Base-by-base conservation (phyloP, 179 eudicot species). In the Patellifolia procumbens region DNA sequence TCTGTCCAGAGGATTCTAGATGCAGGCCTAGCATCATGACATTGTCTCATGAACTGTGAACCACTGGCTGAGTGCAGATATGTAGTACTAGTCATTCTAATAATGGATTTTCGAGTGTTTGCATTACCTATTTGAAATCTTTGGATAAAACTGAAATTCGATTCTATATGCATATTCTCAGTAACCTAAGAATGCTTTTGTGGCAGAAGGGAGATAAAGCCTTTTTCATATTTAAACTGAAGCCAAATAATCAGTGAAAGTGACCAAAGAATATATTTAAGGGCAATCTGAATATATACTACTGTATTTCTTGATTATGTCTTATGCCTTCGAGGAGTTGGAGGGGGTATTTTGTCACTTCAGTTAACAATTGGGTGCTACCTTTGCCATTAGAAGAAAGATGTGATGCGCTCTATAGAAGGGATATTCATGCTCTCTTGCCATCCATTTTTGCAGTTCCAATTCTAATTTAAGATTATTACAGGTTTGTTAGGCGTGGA, bases 401-500 rank as follows among this genome's bases (percentile, higher is more conserved):
- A n/a, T n/a, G n/a, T n/a, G n/a, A n/a, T n/a, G n/a, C n/a, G n/a
- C 10, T 62, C 13, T 34, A 12, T 39, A 20, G 9, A 37, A 64
- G 69, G 26, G 20, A 67, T 13, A 42, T 16, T 2, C 4, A 66
- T 42, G 69, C 48, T 39, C 26, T 34, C 52, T 64, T 43, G 9
- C 45, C 24, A 7, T 48, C 60, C 55, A 9, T 52, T 5, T 28
- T 34, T 65, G n/a, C 37, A 46, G n/a, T n/a, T 31, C 70, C 11
- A 7, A 35, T 73, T 8, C 84, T 77, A 13, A 67, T 73, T 59
- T 32, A 24, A 64, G 39, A 51, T 70, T 45, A 51, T 74, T 73
- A 12, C 92, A 94, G 98, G 98, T 94, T 94, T 86, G 92, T 91
- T 49, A 86, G 97, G 78, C 94, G 98, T 51, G 98, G 97, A 62